Base-by-base conservation (phyloP, 345 rosid genomes). In the Tarenaya hassleriana region DNA sequence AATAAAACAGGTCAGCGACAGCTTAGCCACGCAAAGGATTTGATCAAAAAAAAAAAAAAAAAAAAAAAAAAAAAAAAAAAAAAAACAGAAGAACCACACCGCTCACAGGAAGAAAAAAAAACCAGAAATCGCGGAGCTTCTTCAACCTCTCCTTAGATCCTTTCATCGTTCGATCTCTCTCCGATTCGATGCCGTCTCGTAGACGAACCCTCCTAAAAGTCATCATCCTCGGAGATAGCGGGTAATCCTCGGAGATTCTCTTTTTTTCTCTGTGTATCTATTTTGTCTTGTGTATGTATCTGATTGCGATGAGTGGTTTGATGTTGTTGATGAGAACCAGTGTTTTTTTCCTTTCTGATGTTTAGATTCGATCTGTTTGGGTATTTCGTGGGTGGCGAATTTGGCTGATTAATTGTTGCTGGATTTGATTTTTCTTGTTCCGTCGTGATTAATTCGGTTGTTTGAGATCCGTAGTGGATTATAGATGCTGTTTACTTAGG, bases 191-290 rank as follows among this genome's bases (percentile, higher is more conserved):
- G 98, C 86, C 96, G 34, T 84, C 98, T 21, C 94, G 95, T 42
- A 66, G 96, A 57, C 81, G 90, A 39, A 87, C 89, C 54, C 96
- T 92, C 63, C 70, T 85, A 51, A 88, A 88, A 80, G 94, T 92
- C 82, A 92, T 92, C 70, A 85, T 92, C 67, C 95, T 92, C 76
- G 96, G 96, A 27, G 98, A 92, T 58, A 88, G 96, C 79, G 98
- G 96, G 98, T 92, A 60, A 32, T 73, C 49, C 53, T 20, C 27
- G 1, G 34, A 33, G 41, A 63, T 58, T 33, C 43, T 21, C 3
- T 19, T 47, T 16, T 1, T 7, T 34, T 4, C 47, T 14, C 33
- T 52, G 43, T 69, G 52, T 45, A 8, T 52, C 47, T 19, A 31
- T 15, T 17, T 7, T 10, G 5, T 34, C 24, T 4, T 8, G 16